phyloP scores from a whole-genome alignment of 371 early-diverging fungal genomes.

The Phascolomyces articulosus region DNA sequence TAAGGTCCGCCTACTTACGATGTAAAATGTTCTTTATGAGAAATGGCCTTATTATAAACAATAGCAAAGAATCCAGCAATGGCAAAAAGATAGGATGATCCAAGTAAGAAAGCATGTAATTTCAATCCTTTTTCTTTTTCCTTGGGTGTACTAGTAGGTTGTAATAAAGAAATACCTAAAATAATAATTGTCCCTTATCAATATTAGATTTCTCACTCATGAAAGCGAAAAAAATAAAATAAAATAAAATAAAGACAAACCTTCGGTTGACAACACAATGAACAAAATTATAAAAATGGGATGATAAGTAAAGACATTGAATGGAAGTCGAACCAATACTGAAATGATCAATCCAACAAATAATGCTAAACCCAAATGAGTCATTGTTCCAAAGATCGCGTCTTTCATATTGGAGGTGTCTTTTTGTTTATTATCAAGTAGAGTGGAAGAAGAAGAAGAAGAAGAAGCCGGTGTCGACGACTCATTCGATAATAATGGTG shows the following conservation, averaged over 20 bases:
- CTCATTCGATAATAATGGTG: no score
- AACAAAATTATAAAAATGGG: constrained; percentile 19
- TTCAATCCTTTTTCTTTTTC: constrained; percentile 28
- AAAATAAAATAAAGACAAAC: neutral
- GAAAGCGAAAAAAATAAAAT: neutral
- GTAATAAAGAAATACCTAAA: constrained; percentile 23
- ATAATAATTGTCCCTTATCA: neutral
- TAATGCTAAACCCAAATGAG: constrained; percentile 4
- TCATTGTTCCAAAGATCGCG: neutral
- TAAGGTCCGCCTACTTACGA: no score
- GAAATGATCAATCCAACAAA: constrained; percentile 12
- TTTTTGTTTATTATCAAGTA: no score
- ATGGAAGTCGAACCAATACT: constrained; percentile 16
- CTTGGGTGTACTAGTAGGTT: constrained; percentile 21
- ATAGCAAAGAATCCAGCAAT: constrained; percentile 30
- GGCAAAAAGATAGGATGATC: constrained; percentile 18
- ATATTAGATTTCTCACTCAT: neutral
- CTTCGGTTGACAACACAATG: constrained; percentile 18
- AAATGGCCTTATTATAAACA: constrained; percentile 27
- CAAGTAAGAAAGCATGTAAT: constrained; percentile 26
- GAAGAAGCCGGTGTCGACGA: no score
- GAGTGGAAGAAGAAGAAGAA: no score
- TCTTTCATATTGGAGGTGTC: neutral
- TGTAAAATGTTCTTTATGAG: constrained; percentile 32
- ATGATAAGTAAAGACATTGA: constrained; percentile 18